A percentile compares a stretch with the other conserved stretches of the same genome.
Conservation (phyloP, 768 basidiomycete genomes). For the Amanita subjunquillea region DNA sequence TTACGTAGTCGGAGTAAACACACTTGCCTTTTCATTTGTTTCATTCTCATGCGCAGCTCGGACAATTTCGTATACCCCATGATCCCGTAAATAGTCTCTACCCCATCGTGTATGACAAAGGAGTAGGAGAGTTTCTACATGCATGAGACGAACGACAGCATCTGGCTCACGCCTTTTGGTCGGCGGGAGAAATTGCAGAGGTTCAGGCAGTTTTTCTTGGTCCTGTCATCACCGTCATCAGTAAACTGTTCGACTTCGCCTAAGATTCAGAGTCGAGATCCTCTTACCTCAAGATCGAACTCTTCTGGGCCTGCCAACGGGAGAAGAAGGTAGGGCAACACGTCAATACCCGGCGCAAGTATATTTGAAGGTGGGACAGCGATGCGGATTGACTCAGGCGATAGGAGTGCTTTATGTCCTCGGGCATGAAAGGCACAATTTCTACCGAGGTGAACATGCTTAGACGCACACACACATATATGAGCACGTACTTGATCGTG, state of each 20-base stretch:
- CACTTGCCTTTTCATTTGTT: conserved; percentile 60
- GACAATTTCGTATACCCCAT: conserved; percentile 85
- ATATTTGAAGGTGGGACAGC: conserved; percentile 47
- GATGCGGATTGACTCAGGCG: conserved; percentile 47
- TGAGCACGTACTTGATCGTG: conserved; percentile 62
- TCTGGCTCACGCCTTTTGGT: conserved; percentile 82
- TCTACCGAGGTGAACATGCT: conserved; percentile 26
- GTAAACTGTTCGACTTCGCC: not conserved
- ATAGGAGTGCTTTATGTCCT: conserved; percentile 64
- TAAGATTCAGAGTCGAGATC: not conserved
- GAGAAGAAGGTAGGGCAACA: conserved; percentile 75
- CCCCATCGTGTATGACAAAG: conserved; percentile 87
- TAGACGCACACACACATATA: not conserved
- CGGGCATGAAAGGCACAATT: conserved; percentile 68
- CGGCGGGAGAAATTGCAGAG: conserved; percentile 80
- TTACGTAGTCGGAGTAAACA: not conserved
- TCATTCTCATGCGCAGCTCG: conserved; percentile 72
- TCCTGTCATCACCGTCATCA: conserved; percentile 35
- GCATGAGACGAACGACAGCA: conserved; percentile 61
- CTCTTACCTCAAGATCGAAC: conserved; percentile 74
- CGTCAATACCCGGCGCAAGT: conserved; percentile 68
- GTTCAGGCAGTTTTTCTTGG: conserved; percentile 75
- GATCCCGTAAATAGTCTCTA: conserved; percentile 64
- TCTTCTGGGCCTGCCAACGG: conserved; percentile 95
- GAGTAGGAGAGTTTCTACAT: conserved; percentile 83